Evolutionary conservation across 2,329 filamentous ascomycete genomes (phyloP).

Genomic region (Claviceps africana): DNA sequence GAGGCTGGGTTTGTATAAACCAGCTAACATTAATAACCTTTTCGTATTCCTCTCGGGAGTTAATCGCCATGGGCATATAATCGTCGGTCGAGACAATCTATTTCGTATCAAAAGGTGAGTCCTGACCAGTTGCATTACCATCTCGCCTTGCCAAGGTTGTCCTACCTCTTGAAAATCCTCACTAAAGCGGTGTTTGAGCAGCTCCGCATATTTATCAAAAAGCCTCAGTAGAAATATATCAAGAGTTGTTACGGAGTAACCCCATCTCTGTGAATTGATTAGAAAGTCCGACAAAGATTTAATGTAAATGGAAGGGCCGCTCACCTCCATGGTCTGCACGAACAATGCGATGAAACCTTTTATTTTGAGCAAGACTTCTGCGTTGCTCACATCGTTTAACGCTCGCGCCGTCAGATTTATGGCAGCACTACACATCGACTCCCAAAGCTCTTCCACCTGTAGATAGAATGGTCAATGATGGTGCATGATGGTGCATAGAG

Average conservation of each 20-base stretch:
- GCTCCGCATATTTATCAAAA: slow-evolving; percentile 86
- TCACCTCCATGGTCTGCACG: slow-evolving; percentile 93
- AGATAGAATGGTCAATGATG: not conserved
- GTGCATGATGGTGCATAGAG: not conserved
- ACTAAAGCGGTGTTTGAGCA: slow-evolving; percentile 82
- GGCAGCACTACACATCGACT: slow-evolving; percentile 86
- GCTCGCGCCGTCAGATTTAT: slow-evolving; percentile 72
- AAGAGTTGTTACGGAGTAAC: slow-evolving; percentile 68
- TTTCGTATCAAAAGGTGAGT: not conserved
- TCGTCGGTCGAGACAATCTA: slow-evolving; percentile 79
- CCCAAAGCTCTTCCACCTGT: slow-evolving; percentile 94
- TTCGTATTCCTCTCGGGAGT: slow-evolving; percentile 78
- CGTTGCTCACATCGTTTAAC: slow-evolving; percentile 67
- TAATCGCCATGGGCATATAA: slow-evolving; percentile 99
- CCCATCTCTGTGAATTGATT: slow-evolving; percentile 77
- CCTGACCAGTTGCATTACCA: not conserved
- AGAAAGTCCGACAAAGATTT: slow-evolving; percentile 43
- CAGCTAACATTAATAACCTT: slow-evolving; percentile 94
- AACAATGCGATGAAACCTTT: slow-evolving; percentile 89
- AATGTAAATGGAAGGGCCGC: slow-evolving; percentile 41
- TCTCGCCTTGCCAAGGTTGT: not conserved
- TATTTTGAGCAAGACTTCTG: slow-evolving; percentile 82
- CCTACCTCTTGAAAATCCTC: slow-evolving; percentile 83
- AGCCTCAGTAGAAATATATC: slow-evolving; percentile 76
- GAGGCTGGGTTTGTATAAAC: slow-evolving; percentile 73